phyloP scores from a whole-genome alignment of 176 grass and related monocot species.

The Zoysia pacifica region DNA sequence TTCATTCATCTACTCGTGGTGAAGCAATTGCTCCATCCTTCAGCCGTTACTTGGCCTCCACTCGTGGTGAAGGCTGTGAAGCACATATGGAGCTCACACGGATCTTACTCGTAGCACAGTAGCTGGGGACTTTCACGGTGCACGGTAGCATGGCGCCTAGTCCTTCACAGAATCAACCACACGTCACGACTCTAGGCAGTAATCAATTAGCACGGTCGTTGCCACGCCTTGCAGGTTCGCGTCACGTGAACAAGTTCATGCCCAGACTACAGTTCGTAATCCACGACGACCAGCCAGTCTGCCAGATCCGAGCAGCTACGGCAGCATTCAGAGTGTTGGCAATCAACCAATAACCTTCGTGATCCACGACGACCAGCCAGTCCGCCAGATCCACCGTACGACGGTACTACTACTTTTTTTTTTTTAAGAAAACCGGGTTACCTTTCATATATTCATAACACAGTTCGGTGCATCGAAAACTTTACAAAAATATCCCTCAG shows the following conservation, averaged over 20 bases:
- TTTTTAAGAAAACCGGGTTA: too few relatives aligned
- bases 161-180: background rate
- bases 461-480: too few relatives aligned
- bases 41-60: too few relatives aligned
- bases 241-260: background rate
- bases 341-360: background rate
- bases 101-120: background rate
- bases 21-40: too few relatives aligned
- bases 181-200: background rate
- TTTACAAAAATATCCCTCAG: too few relatives aligned
- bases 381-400: background rate
- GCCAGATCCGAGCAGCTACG: background rate
- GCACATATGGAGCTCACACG: background rate
- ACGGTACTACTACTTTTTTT: background rate
- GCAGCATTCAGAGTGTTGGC: background rate
- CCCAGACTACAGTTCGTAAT: background rate
- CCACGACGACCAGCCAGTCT: slow-evolving; percentile 17
- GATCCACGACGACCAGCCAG: slow-evolving; percentile 23
- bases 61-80: too few relatives aligned
- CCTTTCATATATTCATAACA: too few relatives aligned
- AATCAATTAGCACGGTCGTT: background rate
- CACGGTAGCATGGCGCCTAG: background rate
- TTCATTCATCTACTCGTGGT: background rate
- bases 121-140: background rate
- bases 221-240: background rate